Evolutionary conservation across 2,329 filamentous ascomycete genomes (phyloP), one percentile per base, ranked within the genome.

Genomic region (Rutstroemia sydowiana): DNA sequence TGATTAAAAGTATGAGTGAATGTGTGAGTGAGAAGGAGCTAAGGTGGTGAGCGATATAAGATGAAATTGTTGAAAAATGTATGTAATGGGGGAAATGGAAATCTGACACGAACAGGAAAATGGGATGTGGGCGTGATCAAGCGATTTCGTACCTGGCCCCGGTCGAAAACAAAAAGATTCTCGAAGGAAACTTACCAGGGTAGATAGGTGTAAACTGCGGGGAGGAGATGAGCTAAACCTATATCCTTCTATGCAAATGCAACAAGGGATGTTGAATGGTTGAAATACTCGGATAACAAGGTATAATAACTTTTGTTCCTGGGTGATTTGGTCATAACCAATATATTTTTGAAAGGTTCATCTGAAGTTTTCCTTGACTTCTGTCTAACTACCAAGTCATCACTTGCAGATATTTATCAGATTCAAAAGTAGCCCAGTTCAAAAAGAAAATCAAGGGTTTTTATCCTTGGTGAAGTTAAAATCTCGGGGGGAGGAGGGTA

Each of bases 201-300:
- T 42, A 43, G 47, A 23, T 45, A 39, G 41, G 39, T n/a, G 41
- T 21, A 45, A 23, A 51, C 45, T 51, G 48, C 48, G 48, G 48
- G 48, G 48, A 45, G 48, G 41, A n/a, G 20, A 23, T 4, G n/a
- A 14, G 18, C n/a, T 18, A 4, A 18, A 40, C 6, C 5, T 20
- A 40, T 21, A 16, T 16, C 20, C 30, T 32, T 37, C 14, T 5
- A 21, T 41, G 23, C 37, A 6, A 9, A 42, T 48, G 28, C 37
- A 48, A n/a, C 21, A 41, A 50, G 41, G 48, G 31, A 13, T 45
- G 36, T 28, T 37, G 7, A 7, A 36, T 36, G 34, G 34, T 36
- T 13, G 14, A 36, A 5, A 32, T 14, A 32, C 31, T 14, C 9
- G 3, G 2, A 3, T 32, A 7, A 13, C 13, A 13, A 36, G 34